Conservation (phyloP, 1,284 basidiomycete genomes). For the Vanrija humicola region DNA sequence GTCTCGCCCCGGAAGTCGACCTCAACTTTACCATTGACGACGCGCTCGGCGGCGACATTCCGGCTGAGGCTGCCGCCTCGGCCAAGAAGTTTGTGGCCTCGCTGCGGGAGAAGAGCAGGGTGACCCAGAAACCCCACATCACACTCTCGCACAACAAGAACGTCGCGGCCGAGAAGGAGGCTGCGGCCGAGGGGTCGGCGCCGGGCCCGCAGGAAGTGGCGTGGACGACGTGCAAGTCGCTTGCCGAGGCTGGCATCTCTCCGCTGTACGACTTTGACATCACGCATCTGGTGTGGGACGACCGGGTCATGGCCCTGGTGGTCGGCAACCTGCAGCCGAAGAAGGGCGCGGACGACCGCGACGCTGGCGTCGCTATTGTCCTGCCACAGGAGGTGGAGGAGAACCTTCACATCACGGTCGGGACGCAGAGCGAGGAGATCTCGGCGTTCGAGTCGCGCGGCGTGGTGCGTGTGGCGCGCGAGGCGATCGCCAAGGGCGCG, state of each 20-base stretch:
- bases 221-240: slow-evolving; percentile 63
- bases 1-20: slow-evolving; percentile 68
- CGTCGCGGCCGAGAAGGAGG: slow-evolving; percentile 52
- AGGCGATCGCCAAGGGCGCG: slow-evolving; percentile 19
- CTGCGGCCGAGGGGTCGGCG: slow-evolving; percentile 14
- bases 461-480: slow-evolving; percentile 32
- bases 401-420: slow-evolving; percentile 82
- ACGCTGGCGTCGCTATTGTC: slow-evolving; percentile 14
- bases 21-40: slow-evolving; percentile 42
- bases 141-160: slow-evolving; percentile 74
- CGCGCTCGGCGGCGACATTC: slow-evolving; percentile 8
- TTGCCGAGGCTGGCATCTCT: slow-evolving; percentile 52
- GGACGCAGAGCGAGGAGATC: slow-evolving; percentile 60
- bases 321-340: slow-evolving; percentile 58
- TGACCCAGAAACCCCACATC: slow-evolving; percentile 70
- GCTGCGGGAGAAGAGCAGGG: slow-evolving; percentile 56
- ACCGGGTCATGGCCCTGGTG: slow-evolving; percentile 71
- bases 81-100: slow-evolving; percentile 55
- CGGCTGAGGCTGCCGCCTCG: slow-evolving; percentile 27
- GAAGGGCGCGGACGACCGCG: slow-evolving; percentile 24
- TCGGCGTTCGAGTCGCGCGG: slow-evolving; percentile 59
- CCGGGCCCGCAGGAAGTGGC: slow-evolving; percentile 38
- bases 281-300: slow-evolving; percentile 68
- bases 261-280: slow-evolving; percentile 64
- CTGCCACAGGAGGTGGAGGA: slow-evolving; percentile 55